Conservation (phyloP, 768 basidiomycete genomes). For the Stropharia rugosoannulata region DNA sequence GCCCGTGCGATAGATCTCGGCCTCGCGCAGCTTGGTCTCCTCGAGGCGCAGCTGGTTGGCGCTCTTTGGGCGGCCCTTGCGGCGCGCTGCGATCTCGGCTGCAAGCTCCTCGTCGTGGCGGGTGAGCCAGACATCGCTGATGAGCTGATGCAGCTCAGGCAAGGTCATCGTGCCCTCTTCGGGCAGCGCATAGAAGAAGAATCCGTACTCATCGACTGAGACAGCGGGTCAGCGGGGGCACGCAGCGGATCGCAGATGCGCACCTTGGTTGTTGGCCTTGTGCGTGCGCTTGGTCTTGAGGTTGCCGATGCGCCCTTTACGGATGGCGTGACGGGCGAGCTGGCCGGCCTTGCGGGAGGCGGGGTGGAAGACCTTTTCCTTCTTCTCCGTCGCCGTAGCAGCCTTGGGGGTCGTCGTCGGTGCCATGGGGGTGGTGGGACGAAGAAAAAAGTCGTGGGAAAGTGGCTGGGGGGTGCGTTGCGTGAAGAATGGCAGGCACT, state of each 20-base stretch:
- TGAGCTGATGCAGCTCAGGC: conserved; percentile 61
- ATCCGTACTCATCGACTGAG: conserved; percentile 68
- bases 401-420: conserved; percentile 32
- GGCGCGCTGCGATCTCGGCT: conserved; percentile 54
- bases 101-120: conserved; percentile 67
- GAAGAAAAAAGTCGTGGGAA: conserved; percentile 24
- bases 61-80: conserved; percentile 79
- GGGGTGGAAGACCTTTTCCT: conserved; percentile 82
- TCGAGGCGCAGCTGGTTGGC: conserved; percentile 65
- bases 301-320: conserved; percentile 66
- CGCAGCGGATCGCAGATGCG: conserved; percentile 13
- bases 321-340: conserved; percentile 60
- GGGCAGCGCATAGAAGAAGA: conserved; percentile 75
- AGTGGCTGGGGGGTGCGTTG: background rate
- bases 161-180: conserved; percentile 57
- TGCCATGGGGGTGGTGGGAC: conserved; percentile 29
- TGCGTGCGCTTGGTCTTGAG: conserved; percentile 53
- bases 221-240: background rate
- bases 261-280: conserved; percentile 57
- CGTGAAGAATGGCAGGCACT: background rate
- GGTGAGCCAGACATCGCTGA: conserved; percentile 72
- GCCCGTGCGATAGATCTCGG: conserved; percentile 76
- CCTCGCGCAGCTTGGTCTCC: conserved; percentile 65
- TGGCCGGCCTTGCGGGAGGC: conserved; percentile 83
- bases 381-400: conserved; percentile 38